Conservation (phyloP, 2,329 filamentous ascomycete species). For the Beauveria sp. region DNA sequence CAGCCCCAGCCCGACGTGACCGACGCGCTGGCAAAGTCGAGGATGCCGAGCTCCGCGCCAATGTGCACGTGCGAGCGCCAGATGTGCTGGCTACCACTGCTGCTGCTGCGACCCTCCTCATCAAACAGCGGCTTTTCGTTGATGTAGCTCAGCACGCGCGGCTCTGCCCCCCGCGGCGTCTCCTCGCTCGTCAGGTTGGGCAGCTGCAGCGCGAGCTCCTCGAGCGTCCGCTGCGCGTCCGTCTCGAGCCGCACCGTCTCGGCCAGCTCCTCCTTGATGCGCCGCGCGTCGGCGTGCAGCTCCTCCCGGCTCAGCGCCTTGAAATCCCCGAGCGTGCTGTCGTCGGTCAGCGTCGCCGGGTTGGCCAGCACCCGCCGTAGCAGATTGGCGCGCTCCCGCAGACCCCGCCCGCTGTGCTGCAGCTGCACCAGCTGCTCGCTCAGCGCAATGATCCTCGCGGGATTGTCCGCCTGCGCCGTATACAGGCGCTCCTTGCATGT, state of each 20-base stretch:
- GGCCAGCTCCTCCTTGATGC: conserved; percentile 55
- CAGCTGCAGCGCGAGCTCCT: conserved; percentile 65
- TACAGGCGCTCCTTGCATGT: conserved; percentile 89
- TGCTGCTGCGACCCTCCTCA: conserved; percentile 17
- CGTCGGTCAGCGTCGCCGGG: conserved; percentile 38
- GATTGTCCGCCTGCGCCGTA: conserved; percentile 44
- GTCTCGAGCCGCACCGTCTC: conserved; percentile 55
- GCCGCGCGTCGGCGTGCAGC: conserved; percentile 56
- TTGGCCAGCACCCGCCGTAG: conserved; percentile 49
- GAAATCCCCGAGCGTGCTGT: conserved; percentile 31
- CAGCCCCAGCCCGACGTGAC: conserved; percentile 92
- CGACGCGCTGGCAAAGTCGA: conserved; percentile 79
- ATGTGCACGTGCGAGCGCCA: conserved; percentile 80
- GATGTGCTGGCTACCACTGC: conserved; percentile 32
- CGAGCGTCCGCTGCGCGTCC: conserved; percentile 57
- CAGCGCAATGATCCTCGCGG: conserved; percentile 47
- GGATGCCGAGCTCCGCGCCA: conserved; percentile 74
- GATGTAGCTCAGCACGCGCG: conserved; percentile 66
- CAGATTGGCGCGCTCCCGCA: conserved; percentile 60
- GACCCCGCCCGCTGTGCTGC: conserved; percentile 50
- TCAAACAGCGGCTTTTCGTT: conserved; percentile 54
- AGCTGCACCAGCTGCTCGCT: conserved; percentile 52
- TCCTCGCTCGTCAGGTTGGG: conserved; percentile 77
- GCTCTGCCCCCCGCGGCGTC: conserved; percentile 64
- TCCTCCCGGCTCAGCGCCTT: conserved; percentile 36